Base-by-base conservation (phyloP, 2,329 filamentous ascomycete species). In the Verticillium tricorpus region DNA sequence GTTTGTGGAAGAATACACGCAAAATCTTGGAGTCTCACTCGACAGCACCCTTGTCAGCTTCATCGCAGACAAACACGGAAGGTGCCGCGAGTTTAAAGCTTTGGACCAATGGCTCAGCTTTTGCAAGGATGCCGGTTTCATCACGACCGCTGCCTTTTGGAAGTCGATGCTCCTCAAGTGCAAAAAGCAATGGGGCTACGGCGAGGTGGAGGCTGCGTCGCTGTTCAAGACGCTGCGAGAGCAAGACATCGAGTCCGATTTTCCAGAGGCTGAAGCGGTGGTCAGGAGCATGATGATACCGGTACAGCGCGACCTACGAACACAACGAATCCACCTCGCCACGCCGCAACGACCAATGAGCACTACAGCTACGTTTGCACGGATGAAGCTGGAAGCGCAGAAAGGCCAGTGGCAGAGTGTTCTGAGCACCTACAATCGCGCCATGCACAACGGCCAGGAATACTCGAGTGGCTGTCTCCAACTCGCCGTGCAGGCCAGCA, bases 401-500 rank as follows among this genome's bases (percentile, higher is more conserved):
- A 61, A 67, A 2, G 69, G 72, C 12, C 69, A 72, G 5, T 74
- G 76, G 66, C 61, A 59, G 5, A 64, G 68, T 14, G 76, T 77
- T 0, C 67, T 77, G 59, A 66, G 65, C 17, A 72, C 78, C 4
- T 84, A 82, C 68, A 73, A 69, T 58, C 68, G 68, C 31, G 76
- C 76, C 0, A 55, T 73, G 1, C 66, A 64, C 11, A 68, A 66
- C 5, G 74, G 76, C 19, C 71, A 81, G 66, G 69, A 71, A 1
- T 73, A 73, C 62, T 78, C 75, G 32, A 67, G 68, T 3, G 73
- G 76, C 28, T 81, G 78, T 60, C 72, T 85, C 15, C 76, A 78
- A n/a, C 71, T 84, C 5, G 81, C 79, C 9, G 77, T 85, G 9
- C 66, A 76, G 11, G 80, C 81, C 2, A 72, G 76, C 15, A 67